A percentile compares a stretch with the other conserved stretches of the same genome.
These are phyloP conservation scores for Populus hybrid DNA, from an alignment of 441 rosid species.

Conservation along the genomic window DNA sequence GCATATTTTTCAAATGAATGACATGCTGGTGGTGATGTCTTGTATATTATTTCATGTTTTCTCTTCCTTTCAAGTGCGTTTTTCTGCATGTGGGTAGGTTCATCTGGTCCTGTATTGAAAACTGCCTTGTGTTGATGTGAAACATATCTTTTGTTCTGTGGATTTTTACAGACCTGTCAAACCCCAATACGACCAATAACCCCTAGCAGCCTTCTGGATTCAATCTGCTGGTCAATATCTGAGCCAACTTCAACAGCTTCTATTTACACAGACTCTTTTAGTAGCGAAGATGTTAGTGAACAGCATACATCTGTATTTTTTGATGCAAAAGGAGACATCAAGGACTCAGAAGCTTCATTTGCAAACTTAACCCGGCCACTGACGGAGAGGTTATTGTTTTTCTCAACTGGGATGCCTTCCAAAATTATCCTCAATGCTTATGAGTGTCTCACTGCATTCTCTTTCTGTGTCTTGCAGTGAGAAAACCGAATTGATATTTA, in stretches of 20 bases:
- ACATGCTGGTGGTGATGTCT: not conserved
- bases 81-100: conserved; percentile 13
- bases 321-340: conserved; percentile 57
- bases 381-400: conserved; percentile 61
- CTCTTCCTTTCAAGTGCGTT: conserved; percentile 17
- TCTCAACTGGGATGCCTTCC: not conserved
- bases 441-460: conserved; percentile 11
- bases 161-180: conserved; percentile 71
- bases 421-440: not conserved
- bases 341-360: conserved; percentile 73
- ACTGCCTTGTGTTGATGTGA: conserved; percentile 12
- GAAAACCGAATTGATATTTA: conserved; percentile 68
- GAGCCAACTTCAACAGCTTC: conserved; percentile 84
- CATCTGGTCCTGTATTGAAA: conserved; percentile 2
- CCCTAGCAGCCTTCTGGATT: conserved; percentile 81
- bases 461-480: conserved; percentile 54
- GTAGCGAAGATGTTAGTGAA: conserved; percentile 50
- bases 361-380: conserved; percentile 74
- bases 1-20: not conserved
- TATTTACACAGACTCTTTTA: conserved; percentile 66
- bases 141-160: conserved; percentile 5
- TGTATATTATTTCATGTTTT: not conserved
- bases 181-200: conserved; percentile 80
- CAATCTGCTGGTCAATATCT: conserved; percentile 92
- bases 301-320: conserved; percentile 43